These are phyloP conservation scores for Candida arabinofermentans DNA, from an alignment of 805 yeast species.

Conservation along the genomic window DNA sequence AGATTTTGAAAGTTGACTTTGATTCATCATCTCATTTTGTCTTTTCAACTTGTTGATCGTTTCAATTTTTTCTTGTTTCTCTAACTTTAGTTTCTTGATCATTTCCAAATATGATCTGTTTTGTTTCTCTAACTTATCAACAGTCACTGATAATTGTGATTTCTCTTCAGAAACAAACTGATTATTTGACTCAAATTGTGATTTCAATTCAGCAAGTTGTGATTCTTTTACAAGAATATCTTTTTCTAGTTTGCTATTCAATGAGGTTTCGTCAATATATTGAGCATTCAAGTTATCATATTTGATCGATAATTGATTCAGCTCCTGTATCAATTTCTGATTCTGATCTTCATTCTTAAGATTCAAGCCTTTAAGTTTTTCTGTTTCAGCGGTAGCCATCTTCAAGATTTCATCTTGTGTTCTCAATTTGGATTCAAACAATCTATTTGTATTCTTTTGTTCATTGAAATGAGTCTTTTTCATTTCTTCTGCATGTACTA, in stretches of 20 bases:
- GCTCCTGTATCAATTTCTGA: not conserved
- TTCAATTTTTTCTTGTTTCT: not conserved
- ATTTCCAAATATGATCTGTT: not conserved
- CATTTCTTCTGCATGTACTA: slow-evolving; percentile 1
- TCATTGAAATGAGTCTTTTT: slow-evolving; percentile 1
- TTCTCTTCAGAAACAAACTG: too few relatives aligned
- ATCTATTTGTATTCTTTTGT: slow-evolving; percentile 18
- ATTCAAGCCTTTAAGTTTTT: slow-evolving; percentile 13
- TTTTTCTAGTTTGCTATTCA: not conserved
- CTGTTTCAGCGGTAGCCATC: slow-evolving; percentile 28
- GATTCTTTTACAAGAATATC: too few relatives aligned
- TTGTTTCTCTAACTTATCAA: not conserved
- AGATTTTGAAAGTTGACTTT: not conserved
- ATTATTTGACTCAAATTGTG: not conserved
- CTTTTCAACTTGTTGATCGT: too few relatives aligned
- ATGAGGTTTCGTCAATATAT: too few relatives aligned
- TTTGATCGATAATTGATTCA: not conserved
- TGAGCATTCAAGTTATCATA: not conserved
- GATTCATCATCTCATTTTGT: too few relatives aligned
- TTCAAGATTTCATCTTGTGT: slow-evolving; percentile 33
- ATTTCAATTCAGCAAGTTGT: not conserved
- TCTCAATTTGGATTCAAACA: slow-evolving; percentile 33
- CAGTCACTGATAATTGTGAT: too few relatives aligned
- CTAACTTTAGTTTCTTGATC: not conserved
- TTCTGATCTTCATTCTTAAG: not conserved